Evolutionary conservation across 2,329 filamentous ascomycete genomes (phyloP), one percentile per base, ranked within the genome.

Genomic region (Talaromyces verruculosus): DNA sequence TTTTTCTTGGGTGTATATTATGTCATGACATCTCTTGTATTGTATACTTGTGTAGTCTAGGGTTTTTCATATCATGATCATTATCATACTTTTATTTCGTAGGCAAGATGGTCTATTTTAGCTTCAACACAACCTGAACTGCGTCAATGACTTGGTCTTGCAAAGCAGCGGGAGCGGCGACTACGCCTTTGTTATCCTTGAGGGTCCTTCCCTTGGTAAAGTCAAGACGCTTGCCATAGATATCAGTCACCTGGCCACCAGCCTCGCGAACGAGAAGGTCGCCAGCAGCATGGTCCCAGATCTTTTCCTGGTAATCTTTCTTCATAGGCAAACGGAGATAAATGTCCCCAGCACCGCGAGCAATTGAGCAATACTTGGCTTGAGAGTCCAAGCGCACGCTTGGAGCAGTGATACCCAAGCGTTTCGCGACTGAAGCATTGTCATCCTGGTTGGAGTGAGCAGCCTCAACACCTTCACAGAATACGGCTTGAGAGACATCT

Each of bases 261-360:
- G 95, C 93, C 81, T 99, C 96, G 65, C 93, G 86, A 47, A 98
- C 95, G 71, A 99, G 93, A 67, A 99, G 81, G 73, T 97, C 93
- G 47, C 95, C 95, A 13, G 94, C 95, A 19, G 95, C 95, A 78
- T 99, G 95, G 76, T 99, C 95, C 95, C 95, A 99, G 71, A 99
- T 99, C 87, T 99, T 99, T 85, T 99, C 95, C 78, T 96, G 88
- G 81, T 99, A 99, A 63, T 90, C 89, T 72, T 89, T 90, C 76
- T 87, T 91, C 33, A 92, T 90, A 3, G 95, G 95, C 66, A 99
- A 82, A 63, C 96, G 87, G 66, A 99, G 85, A 81, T 99, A 99
- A 70, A 99, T 89, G 75, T 99, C 95, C 60, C 93, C 95, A 5
- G 93, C 93, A 55, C 95, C 95, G 69, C 95, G 86, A 41, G 95